A percentile compares a stretch with the other conserved stretches of the same genome.
Evolutionary conservation across 768 basidiomycete genomes (phyloP).

Genomic region (Leccinellum luteum): DNA sequence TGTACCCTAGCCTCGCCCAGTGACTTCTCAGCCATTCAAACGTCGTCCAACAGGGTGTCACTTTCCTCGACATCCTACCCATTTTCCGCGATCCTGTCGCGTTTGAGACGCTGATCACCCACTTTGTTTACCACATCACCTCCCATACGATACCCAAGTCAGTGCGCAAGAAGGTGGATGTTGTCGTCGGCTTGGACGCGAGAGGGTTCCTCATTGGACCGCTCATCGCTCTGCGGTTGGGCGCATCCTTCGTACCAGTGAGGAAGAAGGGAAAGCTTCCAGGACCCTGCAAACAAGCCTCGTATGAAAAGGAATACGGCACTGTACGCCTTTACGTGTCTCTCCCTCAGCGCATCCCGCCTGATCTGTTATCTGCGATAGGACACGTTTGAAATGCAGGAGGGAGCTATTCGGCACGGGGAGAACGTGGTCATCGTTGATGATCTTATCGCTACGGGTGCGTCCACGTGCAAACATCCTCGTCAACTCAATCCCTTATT

Average conservation of each 20-base stretch:
- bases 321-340: slow-evolving; percentile 43
- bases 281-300: slow-evolving; percentile 68
- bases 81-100: slow-evolving; percentile 81
- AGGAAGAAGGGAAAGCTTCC: slow-evolving; percentile 95
- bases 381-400: slow-evolving; percentile 97
- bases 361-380: slow-evolving; percentile 28
- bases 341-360: neutral
- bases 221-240: slow-evolving; percentile 83
- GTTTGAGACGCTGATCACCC: slow-evolving; percentile 89
- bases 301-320: slow-evolving; percentile 93
- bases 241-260: slow-evolving; percentile 94
- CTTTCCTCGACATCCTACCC: slow-evolving; percentile 94
- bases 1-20: neutral
- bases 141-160: slow-evolving; percentile 68
- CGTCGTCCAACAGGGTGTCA: slow-evolving; percentile 61
- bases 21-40: neutral
- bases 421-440: slow-evolving; percentile 87
- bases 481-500: slow-evolving; percentile 5
- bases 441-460: slow-evolving; percentile 95
- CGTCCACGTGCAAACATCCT: slow-evolving; percentile 11
- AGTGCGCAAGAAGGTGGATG: slow-evolving; percentile 73
- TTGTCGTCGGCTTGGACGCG: slow-evolving; percentile 93
- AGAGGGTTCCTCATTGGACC: slow-evolving; percentile 95
- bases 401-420: slow-evolving; percentile 76
- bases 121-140: slow-evolving; percentile 81